Evolutionary conservation across 805 yeast species (phyloP).

Genomic region (Pichia paraexigua): DNA sequence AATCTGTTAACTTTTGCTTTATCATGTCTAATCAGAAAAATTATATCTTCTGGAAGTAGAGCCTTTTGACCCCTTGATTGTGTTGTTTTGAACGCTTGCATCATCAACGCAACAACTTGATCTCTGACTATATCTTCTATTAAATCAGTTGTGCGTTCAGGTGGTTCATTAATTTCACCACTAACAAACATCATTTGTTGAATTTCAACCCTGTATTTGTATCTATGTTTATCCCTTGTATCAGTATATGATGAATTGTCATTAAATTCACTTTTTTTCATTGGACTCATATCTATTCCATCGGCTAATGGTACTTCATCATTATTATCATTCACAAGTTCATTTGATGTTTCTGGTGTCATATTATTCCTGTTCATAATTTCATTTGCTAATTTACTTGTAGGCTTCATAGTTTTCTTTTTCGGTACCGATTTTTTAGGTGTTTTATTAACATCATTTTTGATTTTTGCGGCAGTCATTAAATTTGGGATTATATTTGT

Average conservation of each 20-base stretch:
- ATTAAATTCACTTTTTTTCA: neutral
- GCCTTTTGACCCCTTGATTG: constrained; percentile 72
- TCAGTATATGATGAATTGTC: constrained; percentile 1
- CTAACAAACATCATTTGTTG: constrained; percentile 99
- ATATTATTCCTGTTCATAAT: neutral
- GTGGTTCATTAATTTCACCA: constrained; percentile 93
- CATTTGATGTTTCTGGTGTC: neutral
- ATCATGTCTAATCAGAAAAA: constrained; percentile 86
- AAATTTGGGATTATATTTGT: neutral
- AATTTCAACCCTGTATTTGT: constrained; percentile 83
- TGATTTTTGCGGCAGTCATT: neutral
- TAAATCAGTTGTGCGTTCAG: constrained; percentile 81
- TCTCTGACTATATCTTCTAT: constrained; percentile 94
- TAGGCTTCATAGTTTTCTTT: neutral
- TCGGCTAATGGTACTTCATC: neutral
- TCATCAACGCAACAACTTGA: constrained; percentile 78
- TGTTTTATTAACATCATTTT: neutral
- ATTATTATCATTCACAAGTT: neutral
- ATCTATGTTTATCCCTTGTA: constrained; percentile 32
- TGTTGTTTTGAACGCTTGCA: constrained; percentile 75
- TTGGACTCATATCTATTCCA: neutral
- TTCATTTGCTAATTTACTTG: neutral
- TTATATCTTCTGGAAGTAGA: constrained; percentile 87
- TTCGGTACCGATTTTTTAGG: neutral
- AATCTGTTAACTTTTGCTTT: constrained; percentile 88